Percentiles rank a stretch among this genome's conserved stretches.
These are phyloP conservation scores for Suillus variegatus DNA, from an alignment of 768 basidiomycete species.

Conservation along the genomic window DNA sequence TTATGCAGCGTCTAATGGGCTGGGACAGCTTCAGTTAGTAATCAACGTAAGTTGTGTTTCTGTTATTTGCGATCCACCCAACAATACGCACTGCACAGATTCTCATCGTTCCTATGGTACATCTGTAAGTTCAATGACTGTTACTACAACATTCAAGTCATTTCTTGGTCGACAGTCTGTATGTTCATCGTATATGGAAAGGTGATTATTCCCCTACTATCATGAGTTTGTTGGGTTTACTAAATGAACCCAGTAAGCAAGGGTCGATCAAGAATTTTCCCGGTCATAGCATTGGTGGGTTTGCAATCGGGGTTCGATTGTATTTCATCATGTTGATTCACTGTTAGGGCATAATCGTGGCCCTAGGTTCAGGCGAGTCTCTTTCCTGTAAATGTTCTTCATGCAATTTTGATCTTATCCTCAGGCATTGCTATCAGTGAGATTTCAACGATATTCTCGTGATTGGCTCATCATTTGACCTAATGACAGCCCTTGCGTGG, in stretches of 20 bases:
- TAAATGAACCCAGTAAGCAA: background rate
- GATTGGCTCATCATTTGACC: background rate
- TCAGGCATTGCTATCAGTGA: background rate
- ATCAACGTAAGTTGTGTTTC: background rate
- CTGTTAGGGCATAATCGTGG: background rate
- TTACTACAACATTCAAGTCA: background rate
- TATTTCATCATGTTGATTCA: background rate
- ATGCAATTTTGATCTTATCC: background rate
- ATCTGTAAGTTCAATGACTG: background rate
- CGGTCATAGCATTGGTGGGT: background rate
- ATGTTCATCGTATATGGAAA: conserved; percentile 1
- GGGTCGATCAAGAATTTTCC: background rate
- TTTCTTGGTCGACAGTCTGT: background rate
- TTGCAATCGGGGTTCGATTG: background rate
- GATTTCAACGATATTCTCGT: background rate
- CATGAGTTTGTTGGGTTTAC: no score
- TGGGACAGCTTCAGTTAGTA: background rate
- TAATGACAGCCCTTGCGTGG: background rate
- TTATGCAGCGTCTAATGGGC: background rate
- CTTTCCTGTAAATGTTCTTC: background rate
- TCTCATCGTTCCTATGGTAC: background rate
- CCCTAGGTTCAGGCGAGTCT: background rate
- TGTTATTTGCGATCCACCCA: background rate
- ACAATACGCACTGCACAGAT: background rate
- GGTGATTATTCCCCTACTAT: background rate